Evolutionary conservation across 148 eudicot genomes (phyloP).

Genomic region (Rhododendron ovatum): DNA sequence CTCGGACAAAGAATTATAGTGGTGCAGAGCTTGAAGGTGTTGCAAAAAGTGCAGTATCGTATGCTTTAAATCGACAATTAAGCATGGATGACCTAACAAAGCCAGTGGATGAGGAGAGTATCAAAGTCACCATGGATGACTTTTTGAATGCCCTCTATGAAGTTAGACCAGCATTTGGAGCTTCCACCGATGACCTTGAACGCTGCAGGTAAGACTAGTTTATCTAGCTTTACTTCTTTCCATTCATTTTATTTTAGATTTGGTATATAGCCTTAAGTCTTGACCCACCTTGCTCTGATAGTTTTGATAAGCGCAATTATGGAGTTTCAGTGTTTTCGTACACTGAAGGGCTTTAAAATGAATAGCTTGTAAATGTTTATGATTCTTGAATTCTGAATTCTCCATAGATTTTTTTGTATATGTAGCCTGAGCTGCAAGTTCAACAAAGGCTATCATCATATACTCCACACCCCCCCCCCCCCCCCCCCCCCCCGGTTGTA

Average conservation of each 20-base stretch:
- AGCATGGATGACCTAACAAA: conserved; percentile 93
- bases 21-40: conserved; percentile 99
- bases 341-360: neutral
- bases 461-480: neutral
- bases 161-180: conserved; percentile 96
- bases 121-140: conserved; percentile 95
- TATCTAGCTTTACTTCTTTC: neutral
- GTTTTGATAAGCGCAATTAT: neutral
- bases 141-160: conserved; percentile 77
- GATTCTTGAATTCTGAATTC: neutral
- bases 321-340: neutral
- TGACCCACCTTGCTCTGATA: neutral
- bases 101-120: conserved; percentile 88
- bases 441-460: neutral
- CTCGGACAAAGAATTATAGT: conserved; percentile 93
- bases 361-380: neutral
- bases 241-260: neutral
- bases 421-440: neutral
- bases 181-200: conserved; percentile 91
- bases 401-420: neutral
- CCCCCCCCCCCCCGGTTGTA: neutral
- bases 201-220: conserved; percentile 67
- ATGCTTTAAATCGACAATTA: conserved; percentile 83
- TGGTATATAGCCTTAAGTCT: neutral
- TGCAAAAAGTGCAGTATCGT: conserved; percentile 97